Evolutionary conservation across 192 early-diverging fungal species (phyloP).

Genomic region (Coemansia sp.): DNA sequence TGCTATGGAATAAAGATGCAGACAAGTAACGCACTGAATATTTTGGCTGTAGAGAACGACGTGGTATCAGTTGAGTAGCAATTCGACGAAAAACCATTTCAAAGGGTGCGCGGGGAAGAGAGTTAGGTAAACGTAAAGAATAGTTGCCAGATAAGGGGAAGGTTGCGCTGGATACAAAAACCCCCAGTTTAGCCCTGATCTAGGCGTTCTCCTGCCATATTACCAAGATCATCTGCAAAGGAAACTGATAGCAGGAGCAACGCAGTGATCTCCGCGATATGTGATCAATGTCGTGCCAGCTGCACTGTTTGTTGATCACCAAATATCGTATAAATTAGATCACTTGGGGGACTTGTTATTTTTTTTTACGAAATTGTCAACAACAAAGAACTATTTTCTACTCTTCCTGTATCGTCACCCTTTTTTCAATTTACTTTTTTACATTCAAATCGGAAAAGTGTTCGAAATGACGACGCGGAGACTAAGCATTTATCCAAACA

Average conservation of each 20-base stretch:
- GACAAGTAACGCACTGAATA: background rate
- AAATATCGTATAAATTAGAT: background rate
- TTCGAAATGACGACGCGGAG: constrained; percentile 36
- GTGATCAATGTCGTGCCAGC: background rate
- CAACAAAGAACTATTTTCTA: constrained; percentile 7
- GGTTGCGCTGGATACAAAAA: background rate
- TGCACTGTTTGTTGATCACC: background rate
- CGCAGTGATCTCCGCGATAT: too few species aligned
- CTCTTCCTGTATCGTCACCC: background rate
- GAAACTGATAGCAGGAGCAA: too few species aligned
- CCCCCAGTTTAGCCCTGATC: too few species aligned
- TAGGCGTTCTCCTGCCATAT: too few species aligned
- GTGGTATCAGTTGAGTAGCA: background rate
- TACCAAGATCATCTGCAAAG: too few species aligned
- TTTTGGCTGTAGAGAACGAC: background rate
- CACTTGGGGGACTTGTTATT: too few species aligned
- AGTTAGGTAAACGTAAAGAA: background rate
- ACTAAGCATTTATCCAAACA: constrained; percentile 50
- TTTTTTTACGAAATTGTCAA: too few species aligned
- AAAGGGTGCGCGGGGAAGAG: background rate
- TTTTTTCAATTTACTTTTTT: too few species aligned
- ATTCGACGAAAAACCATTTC: constrained; percentile 3
- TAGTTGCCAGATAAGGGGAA: background rate
- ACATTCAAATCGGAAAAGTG: background rate
- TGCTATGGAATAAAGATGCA: constrained; percentile 7